Evolutionary conservation across 164 flowering plant genomes (phyloP), one percentile per base, ranked within the genome.

Genomic region (Malania oleifera): DNA sequence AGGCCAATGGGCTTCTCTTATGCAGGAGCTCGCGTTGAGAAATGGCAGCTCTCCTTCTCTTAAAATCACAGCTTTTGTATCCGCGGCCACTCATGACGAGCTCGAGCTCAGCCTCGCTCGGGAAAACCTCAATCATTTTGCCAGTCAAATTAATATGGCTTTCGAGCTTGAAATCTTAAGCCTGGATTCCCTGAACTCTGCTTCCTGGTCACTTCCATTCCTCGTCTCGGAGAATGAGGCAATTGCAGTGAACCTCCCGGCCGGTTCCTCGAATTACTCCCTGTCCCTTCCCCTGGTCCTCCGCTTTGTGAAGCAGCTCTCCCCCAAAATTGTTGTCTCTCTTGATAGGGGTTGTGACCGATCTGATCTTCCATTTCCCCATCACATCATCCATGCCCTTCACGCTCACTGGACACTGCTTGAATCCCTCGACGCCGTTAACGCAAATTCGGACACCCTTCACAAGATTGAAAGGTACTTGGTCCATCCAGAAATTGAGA

Each of bases 1-100:
- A n/a, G 85, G 75, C 35, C 91, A 85, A 57, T 89, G 97, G 97
- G 79, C 97, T 38, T 85, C 97, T 18, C 73, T 87, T 20, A 85
- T 89, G 87, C 91, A 89, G 57, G 97, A 89, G 76, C 82, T 89
- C 38, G 67, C 82, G 7, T 14, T 68, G 51, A 71, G 76, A 35
- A 65, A 40, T 15, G 62, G 75, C 1, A 80, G 86, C 22, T 57
- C 76, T 0, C 82, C 80, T 0, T 70, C 79, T 0, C 55, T 89
- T 25, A 86, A 73, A 59, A 87, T 87, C 45, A 87, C 97, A 47
- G 88, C 89, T 14, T 71, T 89, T 48, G 78, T 80, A 39, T 74
- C 85, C 17, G 69, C 77, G 9, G 61, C 80, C 8, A 69, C 79
- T 20, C 81, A 80, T 22, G 72, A 87, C 28, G 78, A 66, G 12